These are phyloP conservation scores for Casaregolazyma lundiana DNA, from an alignment of 1,139 yeast species.

Conservation along the genomic window DNA sequence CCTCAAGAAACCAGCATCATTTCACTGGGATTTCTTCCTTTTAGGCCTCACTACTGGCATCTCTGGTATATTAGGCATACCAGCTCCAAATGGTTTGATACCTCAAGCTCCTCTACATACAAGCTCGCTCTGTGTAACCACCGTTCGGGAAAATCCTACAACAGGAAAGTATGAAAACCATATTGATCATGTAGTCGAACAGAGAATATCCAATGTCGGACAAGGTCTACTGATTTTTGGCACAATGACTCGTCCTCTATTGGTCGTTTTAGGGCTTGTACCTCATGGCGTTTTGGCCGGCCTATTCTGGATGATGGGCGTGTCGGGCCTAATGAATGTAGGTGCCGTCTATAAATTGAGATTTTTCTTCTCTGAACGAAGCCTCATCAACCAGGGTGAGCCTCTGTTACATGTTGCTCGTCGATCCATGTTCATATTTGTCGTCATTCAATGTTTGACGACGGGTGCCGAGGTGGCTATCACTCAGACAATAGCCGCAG, in stretches of 20 bases:
- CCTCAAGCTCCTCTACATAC: conserved; percentile 98
- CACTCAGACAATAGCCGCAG: conserved; percentile 83
- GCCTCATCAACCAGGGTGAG: conserved; percentile 31
- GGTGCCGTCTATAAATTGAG: conserved; percentile 59
- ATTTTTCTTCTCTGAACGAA: conserved; percentile 59
- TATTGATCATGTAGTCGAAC: conserved; percentile 67
- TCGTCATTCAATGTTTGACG: conserved; percentile 57
- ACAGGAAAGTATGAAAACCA: conserved; percentile 16
- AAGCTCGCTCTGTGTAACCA: conserved; percentile 62
- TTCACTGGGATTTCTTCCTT: conserved; percentile 88
- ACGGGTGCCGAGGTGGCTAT: conserved; percentile 80
- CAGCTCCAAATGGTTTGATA: conserved; percentile 92
- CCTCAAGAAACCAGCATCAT: conserved; percentile 76
- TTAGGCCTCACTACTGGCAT: conserved; percentile 84
- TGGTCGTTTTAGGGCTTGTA: conserved; percentile 73
- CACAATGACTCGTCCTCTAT: conserved; percentile 84
- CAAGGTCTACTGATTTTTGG: conserved; percentile 84
- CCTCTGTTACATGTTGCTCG: conserved; percentile 31
- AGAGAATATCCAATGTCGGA: conserved; percentile 72
- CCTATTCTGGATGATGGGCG: conserved; percentile 87
- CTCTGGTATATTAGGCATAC: conserved; percentile 82
- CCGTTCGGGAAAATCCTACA: conserved; percentile 29
- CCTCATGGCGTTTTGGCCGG: conserved; percentile 96
- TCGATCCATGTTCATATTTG: conserved; percentile 49
- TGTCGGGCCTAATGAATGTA: conserved; percentile 68